Percentiles rank a stretch among this genome's conserved stretches.
These are phyloP conservation scores for Favolaschia claudopus DNA, from an alignment of 768 basidiomycete genomes.

Conservation along the genomic window DNA sequence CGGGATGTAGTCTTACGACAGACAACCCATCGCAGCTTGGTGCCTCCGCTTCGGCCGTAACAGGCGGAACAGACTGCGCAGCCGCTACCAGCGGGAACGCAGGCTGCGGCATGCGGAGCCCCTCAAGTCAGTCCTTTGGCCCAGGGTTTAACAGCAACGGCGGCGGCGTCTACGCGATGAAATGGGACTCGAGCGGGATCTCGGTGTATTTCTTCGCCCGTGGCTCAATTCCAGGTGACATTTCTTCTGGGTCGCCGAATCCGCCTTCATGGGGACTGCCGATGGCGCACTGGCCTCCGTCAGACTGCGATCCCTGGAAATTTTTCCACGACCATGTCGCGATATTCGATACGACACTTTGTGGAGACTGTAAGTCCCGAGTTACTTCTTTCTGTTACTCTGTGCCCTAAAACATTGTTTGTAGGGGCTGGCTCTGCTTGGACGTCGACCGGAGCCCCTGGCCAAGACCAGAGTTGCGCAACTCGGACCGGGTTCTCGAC, in stretches of 20 bases:
- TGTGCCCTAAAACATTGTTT: background rate
- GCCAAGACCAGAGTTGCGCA: constrained; percentile 88
- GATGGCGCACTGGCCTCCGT: constrained; percentile 80
- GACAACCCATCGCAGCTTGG: constrained; percentile 53
- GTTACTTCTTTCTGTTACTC: constrained; percentile 28
- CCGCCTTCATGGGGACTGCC: constrained; percentile 82
- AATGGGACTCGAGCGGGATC: constrained; percentile 81
- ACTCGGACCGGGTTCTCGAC: constrained; percentile 81
- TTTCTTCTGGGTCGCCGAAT: constrained; percentile 73
- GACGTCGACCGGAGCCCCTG: constrained; percentile 74
- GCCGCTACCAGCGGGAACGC: constrained; percentile 73
- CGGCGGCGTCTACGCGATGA: constrained; percentile 91
- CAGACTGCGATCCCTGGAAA: constrained; percentile 74
- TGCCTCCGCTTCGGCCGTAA: constrained; percentile 65
- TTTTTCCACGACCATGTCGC: constrained; percentile 81
- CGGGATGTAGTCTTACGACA: constrained; percentile 71
- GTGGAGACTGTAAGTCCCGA: constrained; percentile 61
- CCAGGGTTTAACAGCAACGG: constrained; percentile 82
- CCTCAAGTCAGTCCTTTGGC: constrained; percentile 74
- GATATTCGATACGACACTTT: constrained; percentile 89
- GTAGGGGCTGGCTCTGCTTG: constrained; percentile 88
- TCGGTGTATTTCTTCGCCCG: constrained; percentile 85
- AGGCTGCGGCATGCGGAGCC: constrained; percentile 83
- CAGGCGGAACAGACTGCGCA: constrained; percentile 76
- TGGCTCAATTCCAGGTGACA: constrained; percentile 76